These are phyloP conservation scores for Staphylotrichum longicolle DNA, from an alignment of 495 filamentous ascomycete species.

Conservation along the genomic window DNA sequence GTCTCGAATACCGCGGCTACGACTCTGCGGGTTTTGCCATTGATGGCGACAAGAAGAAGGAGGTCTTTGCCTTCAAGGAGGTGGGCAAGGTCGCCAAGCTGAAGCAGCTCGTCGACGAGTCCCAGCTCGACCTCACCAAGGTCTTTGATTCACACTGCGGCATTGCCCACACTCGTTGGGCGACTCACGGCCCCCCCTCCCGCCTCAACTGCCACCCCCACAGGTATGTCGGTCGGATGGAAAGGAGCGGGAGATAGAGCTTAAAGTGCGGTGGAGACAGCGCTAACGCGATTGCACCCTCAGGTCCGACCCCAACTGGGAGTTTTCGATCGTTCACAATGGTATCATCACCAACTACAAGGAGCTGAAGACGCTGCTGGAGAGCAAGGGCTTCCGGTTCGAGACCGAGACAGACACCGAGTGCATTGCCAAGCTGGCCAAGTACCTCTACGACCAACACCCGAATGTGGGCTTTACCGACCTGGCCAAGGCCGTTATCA, in stretches of 20 bases:
- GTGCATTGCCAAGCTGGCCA: conserved; percentile 97
- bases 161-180: conserved; percentile 98
- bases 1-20: conserved; percentile 94
- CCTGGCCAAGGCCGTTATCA: conserved; percentile 94
- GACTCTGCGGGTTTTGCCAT: conserved; percentile 95
- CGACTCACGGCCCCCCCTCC: conserved; percentile 92
- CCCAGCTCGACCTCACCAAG: conserved; percentile 79
- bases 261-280: background rate
- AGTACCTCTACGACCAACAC: conserved; percentile 96
- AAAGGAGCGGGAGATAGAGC: background rate
- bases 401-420: conserved; percentile 99
- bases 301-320: conserved; percentile 78
- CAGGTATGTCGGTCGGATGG: conserved; percentile 59
- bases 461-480: conserved; percentile 93
- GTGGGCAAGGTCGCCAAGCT: conserved; percentile 98
- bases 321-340: conserved; percentile 97
- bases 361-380: conserved; percentile 89
- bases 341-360: conserved; percentile 99
- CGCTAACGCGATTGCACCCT: conserved; percentile 4
- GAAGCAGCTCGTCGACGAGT: conserved; percentile 83
- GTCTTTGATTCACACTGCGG: conserved; percentile 95
- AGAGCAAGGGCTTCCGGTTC: conserved; percentile 94
- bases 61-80: conserved; percentile 97
- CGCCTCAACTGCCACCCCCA: conserved; percentile 97
- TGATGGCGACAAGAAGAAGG: conserved; percentile 97